Conservation (phyloP, 768 basidiomycete species). For the Xerocomus potaroensis region DNA sequence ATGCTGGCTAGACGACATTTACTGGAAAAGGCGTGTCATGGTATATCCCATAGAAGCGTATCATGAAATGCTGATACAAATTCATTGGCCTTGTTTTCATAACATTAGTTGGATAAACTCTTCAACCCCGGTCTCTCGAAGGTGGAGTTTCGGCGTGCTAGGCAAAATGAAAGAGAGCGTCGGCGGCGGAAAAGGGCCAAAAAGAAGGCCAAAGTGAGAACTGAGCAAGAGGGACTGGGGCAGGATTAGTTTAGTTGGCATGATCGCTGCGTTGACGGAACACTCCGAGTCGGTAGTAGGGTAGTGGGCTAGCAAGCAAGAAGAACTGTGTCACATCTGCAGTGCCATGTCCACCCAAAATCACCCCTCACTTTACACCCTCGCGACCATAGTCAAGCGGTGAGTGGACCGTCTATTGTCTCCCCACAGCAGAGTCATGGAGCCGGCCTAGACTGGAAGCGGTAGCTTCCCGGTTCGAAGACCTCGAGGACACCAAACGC, state of each 20-base stretch:
- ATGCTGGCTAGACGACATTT: slow-evolving; percentile 69
- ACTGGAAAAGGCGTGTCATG: slow-evolving; percentile 65
- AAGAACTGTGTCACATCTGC: too few species aligned
- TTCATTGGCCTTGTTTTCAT: slow-evolving; percentile 2
- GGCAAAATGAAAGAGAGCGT: slow-evolving; percentile 71
- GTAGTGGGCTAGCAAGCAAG: slow-evolving; percentile 1
- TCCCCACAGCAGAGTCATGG: slow-evolving; percentile 3
- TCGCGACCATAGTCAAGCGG: slow-evolving; percentile 84
- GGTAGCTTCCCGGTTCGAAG: slow-evolving; percentile 90
- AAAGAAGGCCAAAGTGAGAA: slow-evolving; percentile 48
- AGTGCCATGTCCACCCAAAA: slow-evolving; percentile 34
- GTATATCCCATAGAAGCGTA: slow-evolving; percentile 16
- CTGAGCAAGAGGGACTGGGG: slow-evolving; percentile 13
- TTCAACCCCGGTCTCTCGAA: slow-evolving; percentile 76
- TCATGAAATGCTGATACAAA: slow-evolving; percentile 17
- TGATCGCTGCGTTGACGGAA: slow-evolving; percentile 15
- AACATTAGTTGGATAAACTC: slow-evolving; percentile 59
- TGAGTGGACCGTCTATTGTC: slow-evolving; percentile 28
- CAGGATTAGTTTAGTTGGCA: slow-evolving; percentile 10
- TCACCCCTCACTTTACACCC: slow-evolving; percentile 56
- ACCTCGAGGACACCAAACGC: slow-evolving; percentile 60
- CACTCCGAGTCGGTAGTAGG: slow-evolving; percentile 14
- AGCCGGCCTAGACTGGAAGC: slow-evolving; percentile 71
- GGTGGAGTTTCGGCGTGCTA: slow-evolving; percentile 62
- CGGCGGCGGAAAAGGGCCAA: slow-evolving; percentile 74